phyloP scores from a whole-genome alignment of 2,329 filamentous ascomycete species.

The Penicillium sp. region DNA sequence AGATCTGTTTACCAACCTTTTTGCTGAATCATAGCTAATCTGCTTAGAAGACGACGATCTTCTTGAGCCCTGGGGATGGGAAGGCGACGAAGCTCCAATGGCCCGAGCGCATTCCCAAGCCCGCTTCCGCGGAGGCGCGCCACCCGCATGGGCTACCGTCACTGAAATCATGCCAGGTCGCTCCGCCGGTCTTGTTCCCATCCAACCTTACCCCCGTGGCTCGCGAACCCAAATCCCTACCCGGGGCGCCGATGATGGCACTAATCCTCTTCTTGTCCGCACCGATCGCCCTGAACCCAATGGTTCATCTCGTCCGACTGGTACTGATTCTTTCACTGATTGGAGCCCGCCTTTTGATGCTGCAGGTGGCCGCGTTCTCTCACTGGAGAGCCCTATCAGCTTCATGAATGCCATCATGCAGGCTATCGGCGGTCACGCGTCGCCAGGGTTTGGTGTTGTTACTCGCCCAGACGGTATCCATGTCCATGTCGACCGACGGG shows the following conservation, averaged over 20 bases:
- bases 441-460: conserved; percentile 43
- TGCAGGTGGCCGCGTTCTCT: conserved; percentile 44
- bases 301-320: conserved; percentile 36
- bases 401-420: conserved; percentile 58
- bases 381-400: conserved; percentile 51
- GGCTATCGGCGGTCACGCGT: conserved; percentile 48
- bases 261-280: conserved; percentile 80
- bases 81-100: conserved; percentile 50
- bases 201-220: conserved; percentile 43
- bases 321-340: conserved; percentile 47
- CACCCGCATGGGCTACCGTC: conserved; percentile 61
- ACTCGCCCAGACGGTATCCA: conserved; percentile 52
- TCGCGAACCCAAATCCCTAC: conserved; percentile 47
- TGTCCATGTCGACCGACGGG: conserved; percentile 52
- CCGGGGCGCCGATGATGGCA: conserved; percentile 69
- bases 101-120: conserved; percentile 46
- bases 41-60: conserved; percentile 35
- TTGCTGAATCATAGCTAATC: conserved; percentile 32
- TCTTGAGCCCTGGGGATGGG: conserved; percentile 50
- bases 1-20: background rate
- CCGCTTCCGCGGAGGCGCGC: conserved; percentile 55
- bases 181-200: conserved; percentile 36
- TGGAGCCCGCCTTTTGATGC: conserved; percentile 53
- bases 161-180: conserved; percentile 56
- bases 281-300: conserved; percentile 36